Evolutionary conservation across 2,329 filamentous ascomycete species (phyloP).

Genomic region (Cladosporium austrohemisphaericum): DNA sequence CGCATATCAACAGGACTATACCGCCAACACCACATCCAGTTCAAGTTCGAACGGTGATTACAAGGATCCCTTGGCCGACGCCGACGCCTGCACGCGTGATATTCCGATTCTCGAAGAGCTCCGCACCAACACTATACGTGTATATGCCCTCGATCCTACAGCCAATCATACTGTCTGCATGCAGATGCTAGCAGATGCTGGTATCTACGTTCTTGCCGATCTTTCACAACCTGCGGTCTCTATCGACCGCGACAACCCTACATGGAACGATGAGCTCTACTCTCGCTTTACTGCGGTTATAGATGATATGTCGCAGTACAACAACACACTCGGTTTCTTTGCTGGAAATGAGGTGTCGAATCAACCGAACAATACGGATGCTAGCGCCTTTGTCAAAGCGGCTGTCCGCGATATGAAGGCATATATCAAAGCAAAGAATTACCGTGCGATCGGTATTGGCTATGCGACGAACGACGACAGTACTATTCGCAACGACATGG

Average conservation of each 20-base stretch:
- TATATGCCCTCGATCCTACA: conserved; percentile 90
- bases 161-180: conserved; percentile 78
- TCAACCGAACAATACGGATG: conserved; percentile 55
- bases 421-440: conserved; percentile 68
- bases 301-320: conserved; percentile 74
- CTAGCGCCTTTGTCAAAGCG: conserved; percentile 64
- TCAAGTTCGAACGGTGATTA: no score
- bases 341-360: conserved; percentile 75
- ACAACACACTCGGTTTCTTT: conserved; percentile 81
- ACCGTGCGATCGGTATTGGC: conserved; percentile 68
- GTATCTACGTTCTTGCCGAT: conserved; percentile 86
- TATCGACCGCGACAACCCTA: conserved; percentile 69
- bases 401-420: conserved; percentile 75
- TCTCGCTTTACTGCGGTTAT: conserved; percentile 75
- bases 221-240: conserved; percentile 86
- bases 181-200: conserved; percentile 70
- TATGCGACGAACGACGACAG: conserved; percentile 82
- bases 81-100: conserved; percentile 68
- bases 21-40: conserved; percentile 39
- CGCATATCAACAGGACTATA: conserved; percentile 81
- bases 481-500: conserved; percentile 78
- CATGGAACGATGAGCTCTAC: conserved; percentile 78
- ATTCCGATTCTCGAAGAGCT: conserved; percentile 76
- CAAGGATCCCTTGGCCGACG: conserved; percentile 77
- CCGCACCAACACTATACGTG: conserved; percentile 82